Percentiles rank a stretch among this genome's conserved stretches.
Conservation (phyloP, 352 stramenopile genomes). For the Phytophthora chlamydospora region DNA sequence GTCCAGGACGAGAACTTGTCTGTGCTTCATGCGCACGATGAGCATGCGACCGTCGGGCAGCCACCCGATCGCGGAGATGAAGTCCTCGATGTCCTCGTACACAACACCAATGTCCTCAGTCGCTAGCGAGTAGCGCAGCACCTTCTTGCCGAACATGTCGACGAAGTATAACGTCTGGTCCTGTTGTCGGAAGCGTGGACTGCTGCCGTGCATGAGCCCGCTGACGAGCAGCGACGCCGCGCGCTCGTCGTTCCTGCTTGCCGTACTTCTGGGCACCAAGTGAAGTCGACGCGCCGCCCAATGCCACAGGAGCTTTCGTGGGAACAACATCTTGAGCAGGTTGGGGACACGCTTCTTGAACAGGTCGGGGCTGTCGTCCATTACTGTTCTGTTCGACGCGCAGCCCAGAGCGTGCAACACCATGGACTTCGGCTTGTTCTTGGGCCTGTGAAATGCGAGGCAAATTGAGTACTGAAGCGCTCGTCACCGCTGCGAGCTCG, state of each 20-base stretch:
- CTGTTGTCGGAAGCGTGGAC: constrained; percentile 55
- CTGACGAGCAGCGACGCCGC: constrained; percentile 38
- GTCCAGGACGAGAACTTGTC: constrained; percentile 55
- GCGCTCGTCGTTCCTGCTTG: constrained; percentile 29
- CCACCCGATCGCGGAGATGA: constrained; percentile 61
- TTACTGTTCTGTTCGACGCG: not conserved
- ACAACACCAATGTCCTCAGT: constrained; percentile 44
- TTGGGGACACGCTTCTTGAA: constrained; percentile 36
- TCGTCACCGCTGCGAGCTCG: constrained; percentile 14
- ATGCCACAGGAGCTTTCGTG: constrained; percentile 35
- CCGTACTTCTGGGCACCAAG: constrained; percentile 10
- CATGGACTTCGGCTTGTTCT: constrained; percentile 5
- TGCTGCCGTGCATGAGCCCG: constrained; percentile 60
- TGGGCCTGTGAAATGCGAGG: constrained; percentile 1
- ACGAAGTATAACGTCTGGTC: constrained; percentile 70
- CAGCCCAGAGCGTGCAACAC: constrained; percentile 8
- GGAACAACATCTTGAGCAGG: constrained; percentile 26
- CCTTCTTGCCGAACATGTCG: constrained; percentile 60
- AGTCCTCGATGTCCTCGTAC: constrained; percentile 52
- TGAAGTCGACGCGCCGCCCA: constrained; percentile 22
- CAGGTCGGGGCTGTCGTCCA: constrained; percentile 15
- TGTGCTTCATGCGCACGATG: constrained; percentile 36
- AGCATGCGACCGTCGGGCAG: constrained; percentile 56
- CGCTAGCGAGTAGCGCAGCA: constrained; percentile 56
- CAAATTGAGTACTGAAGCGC: constrained; percentile 31